Base-by-base conservation (phyloP, 306 rosid genomes). In the cucumber (Cucumis sativus) region DNA sequence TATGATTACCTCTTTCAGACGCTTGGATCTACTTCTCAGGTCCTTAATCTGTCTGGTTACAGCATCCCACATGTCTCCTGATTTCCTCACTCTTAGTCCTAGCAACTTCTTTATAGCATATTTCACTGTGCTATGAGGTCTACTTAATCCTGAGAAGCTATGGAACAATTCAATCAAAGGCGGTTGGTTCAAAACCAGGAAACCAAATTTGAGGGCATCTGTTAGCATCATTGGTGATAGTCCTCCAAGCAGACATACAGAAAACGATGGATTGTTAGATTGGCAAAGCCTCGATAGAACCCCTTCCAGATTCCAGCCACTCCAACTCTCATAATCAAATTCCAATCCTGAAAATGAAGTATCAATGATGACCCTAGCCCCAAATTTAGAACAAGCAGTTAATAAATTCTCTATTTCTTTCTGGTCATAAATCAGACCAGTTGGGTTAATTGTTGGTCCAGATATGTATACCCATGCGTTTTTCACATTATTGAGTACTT, bases 291-390 rank as follows among this genome's bases (percentile, higher is more conserved):
- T 88, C 30, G 89, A 88, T 81, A 92, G 82, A 81, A 87, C 84
- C 64, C 80, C 80, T 30, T 76, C 93, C 83, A 95, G 86, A 82
- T 87, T 81, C 97, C 99, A 95, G 86, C 95, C 92, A 63, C 92
- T 89, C 91, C 93, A 92, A 65, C 88, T 89, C 75, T 85, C 85
- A 49, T 8, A 54, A 76, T 90, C 97, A 88, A 88, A 95, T 87
- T 92, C 97, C 88, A 95, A 85, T 75, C 99, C 99, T 1, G 99
- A 95, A 82, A 88, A 92, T 55, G 99, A 85, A n/a, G 97, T 89
- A 68, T 95, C 99, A 67, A 95, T 84, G 66, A 92, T 81, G 73
- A 95, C 99, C 85, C 91, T 91, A 18, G 97, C 99, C 62, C 99
- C 97, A 79, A 82, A 86, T 77, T 80, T 89, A 77, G 97, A 91